A percentile compares a stretch with the other conserved stretches of the same genome.
Evolutionary conservation across 805 yeast species (phyloP).

Genomic region (Sugiyamaella qingdaonensis): DNA sequence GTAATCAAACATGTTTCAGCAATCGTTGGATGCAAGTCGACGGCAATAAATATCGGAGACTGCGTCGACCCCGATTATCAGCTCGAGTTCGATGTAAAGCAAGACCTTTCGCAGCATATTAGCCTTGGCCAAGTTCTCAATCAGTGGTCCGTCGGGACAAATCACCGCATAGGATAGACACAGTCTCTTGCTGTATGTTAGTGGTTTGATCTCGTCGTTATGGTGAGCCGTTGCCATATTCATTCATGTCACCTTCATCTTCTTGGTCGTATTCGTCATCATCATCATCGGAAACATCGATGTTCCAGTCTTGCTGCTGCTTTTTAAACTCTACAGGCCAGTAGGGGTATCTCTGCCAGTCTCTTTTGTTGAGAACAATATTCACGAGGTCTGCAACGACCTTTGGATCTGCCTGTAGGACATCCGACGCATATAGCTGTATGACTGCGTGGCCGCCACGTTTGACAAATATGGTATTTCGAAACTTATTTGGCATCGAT

Average conservation of each 20-base stretch:
- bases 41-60: neutral
- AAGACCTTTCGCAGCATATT: neutral
- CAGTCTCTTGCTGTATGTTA: too few species aligned
- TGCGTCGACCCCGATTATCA: neutral
- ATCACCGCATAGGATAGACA: too few species aligned
- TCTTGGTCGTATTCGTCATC: constrained; percentile 22
- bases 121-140: neutral
- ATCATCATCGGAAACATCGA: constrained; percentile 26
- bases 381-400: constrained; percentile 33
- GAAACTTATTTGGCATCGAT: constrained; percentile 32
- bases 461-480: constrained; percentile 33
- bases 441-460: constrained; percentile 35
- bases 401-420: constrained; percentile 19
- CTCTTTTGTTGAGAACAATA: constrained; percentile 30
- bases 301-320: constrained; percentile 17
- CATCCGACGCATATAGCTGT: constrained; percentile 21
- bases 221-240: neutral
- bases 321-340: constrained; percentile 32
- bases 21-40: neutral
- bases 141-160: neutral
- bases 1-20: constrained; percentile 3
- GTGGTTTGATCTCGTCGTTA: neutral
- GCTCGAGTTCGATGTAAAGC: neutral
- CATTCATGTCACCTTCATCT: neutral
- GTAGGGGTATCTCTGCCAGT: constrained; percentile 32